Evolutionary conservation across 148 eudicot genomes (phyloP), one percentile per base, ranked within the genome.

Genomic region (Camellia granthamiana): DNA sequence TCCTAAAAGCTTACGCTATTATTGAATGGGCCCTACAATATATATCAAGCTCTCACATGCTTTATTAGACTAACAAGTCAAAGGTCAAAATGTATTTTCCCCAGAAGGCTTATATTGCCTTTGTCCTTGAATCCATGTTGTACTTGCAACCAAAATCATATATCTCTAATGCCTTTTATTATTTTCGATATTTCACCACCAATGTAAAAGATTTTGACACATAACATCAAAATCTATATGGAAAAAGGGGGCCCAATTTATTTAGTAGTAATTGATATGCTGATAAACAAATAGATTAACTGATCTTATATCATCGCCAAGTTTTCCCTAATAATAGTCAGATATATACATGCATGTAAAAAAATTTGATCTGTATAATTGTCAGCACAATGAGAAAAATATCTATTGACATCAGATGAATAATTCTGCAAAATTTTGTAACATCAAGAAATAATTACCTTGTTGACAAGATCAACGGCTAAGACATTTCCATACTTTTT

Each of bases 401-500:
- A 76, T 74, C 10, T 60, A 21, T 59, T 44, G 42, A 61, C 49
- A 47, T 76, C 56, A 19, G 23, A 62, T 5, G 11, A 79, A 12
- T 55, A 46, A 61, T 71, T 43, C 21, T 58, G 68, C 11, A 59
- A 72, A 56, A 79, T 14, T n/a, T 77, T 3, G 71, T 21, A 76
- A 41, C 62, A 74, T 68, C 58, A 75, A 44, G 67, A 74, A 78
- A n/a, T 15, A 54, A 55, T 72, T 83, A 96, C 99, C 99, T 86
- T 89, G 86, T 96, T 96, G 76, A 96, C 92, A 83, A 96, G 99
- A 89, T 96, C 94, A 83, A 88, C 92, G n/a, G 92, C 90, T 69
- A 93, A 15, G 74, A 96, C 99, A 83, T 94, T 89, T 82, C 98
- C 99, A 82, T 94, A 96, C 86, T 94, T 89, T 88, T 93, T 96